phyloP scores from a whole-genome alignment of 1,284 basidiomycete species.

The Sanghuangporus weigelae region DNA sequence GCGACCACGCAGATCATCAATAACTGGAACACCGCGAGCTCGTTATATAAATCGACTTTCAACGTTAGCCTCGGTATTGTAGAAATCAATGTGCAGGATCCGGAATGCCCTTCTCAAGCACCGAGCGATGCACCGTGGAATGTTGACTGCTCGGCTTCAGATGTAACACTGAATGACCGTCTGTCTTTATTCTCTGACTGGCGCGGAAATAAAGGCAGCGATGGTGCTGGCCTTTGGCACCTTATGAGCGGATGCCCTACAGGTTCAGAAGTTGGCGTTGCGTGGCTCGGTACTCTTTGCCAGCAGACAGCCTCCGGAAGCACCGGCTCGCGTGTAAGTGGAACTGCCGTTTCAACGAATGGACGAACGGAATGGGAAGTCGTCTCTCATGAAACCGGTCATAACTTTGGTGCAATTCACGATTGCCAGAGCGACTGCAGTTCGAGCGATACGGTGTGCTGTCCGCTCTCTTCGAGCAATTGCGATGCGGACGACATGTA shows the following conservation, averaged over 20 bases:
- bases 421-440: conserved; percentile 71
- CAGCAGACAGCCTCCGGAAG: conserved; percentile 46
- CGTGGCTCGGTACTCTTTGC: conserved; percentile 81
- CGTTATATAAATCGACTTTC: conserved; percentile 78
- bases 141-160: conserved; percentile 38
- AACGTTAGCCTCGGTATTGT: conserved; percentile 84
- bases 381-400: conserved; percentile 85
- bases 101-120: conserved; percentile 48
- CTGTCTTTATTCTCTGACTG: conserved; percentile 81
- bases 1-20: conserved; percentile 74
- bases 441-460: conserved; percentile 50
- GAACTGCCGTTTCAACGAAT: conserved; percentile 80
- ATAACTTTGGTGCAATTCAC: conserved; percentile 89
- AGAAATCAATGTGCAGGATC: conserved; percentile 66
- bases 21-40: conserved; percentile 74
- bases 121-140: conserved; percentile 53
- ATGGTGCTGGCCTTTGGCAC: conserved; percentile 83
- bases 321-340: conserved; percentile 57
- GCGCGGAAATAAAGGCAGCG: conserved; percentile 69
- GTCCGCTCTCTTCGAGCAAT: conserved; percentile 54
- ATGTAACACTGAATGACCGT: conserved; percentile 59
- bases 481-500: conserved; percentile 68
- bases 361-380: conserved; percentile 76
- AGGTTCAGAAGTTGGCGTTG: conserved; percentile 84
- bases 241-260: conserved; percentile 85